A percentile compares a stretch with the other conserved stretches of the same genome.
Evolutionary conservation across 2,329 filamentous ascomycete species (phyloP).

Genomic region (Nemania sp.): DNA sequence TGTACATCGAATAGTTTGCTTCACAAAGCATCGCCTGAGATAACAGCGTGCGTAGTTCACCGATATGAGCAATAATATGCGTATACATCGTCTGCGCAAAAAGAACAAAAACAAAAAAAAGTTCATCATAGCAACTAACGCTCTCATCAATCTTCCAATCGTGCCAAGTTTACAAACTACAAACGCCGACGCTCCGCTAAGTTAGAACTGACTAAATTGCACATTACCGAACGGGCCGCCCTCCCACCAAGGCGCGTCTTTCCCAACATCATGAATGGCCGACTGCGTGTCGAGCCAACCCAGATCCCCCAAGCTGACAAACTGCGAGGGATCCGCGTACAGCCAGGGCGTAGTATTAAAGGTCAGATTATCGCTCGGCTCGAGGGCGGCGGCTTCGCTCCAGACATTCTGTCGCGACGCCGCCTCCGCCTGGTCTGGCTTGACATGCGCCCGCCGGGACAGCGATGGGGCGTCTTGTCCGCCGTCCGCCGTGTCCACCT

Average conservation of each 20-base stretch:
- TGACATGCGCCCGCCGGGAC: constrained; percentile 24
- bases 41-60: too few species aligned
- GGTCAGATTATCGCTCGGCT: constrained; percentile 27
- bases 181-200: constrained; percentile 10
- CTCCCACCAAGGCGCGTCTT: constrained; percentile 25
- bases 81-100: too few species aligned
- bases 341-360: constrained; percentile 30
- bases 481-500: constrained; percentile 27
- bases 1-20: too few species aligned
- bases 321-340: constrained; percentile 28
- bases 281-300: constrained; percentile 28
- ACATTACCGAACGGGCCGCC: constrained; percentile 19
- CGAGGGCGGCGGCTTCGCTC: constrained; percentile 19
- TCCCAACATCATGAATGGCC: constrained; percentile 15
- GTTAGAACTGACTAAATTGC: constrained; percentile 28
- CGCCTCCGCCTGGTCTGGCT: constrained; percentile 18
- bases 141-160: background rate
- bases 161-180: background rate
- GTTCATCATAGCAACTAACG: background rate
- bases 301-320: constrained; percentile 23
- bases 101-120: too few species aligned
- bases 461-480: constrained; percentile 27
- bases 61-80: too few species aligned
- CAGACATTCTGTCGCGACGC: constrained; percentile 24
- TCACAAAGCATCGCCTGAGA: too few species aligned